Conservation (phyloP, 495 filamentous ascomycete species). For the Xylaria nigripes region DNA sequence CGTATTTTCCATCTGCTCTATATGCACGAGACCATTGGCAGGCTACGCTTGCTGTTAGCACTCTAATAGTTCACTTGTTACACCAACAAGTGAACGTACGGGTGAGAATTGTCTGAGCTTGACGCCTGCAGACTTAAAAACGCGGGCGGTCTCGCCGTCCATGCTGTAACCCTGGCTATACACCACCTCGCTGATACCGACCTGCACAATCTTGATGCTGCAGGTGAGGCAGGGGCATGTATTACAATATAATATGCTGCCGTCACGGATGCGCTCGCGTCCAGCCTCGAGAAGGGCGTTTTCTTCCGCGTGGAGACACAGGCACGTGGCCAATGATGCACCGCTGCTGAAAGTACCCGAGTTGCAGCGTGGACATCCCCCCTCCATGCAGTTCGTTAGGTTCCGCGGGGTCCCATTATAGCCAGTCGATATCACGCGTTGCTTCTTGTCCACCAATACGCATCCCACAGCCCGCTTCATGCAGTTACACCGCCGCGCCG, state of each 20-base stretch:
- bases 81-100: slow-evolving; percentile 40
- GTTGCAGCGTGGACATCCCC: slow-evolving; percentile 88
- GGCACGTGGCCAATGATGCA: slow-evolving; percentile 68
- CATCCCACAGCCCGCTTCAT: slow-evolving; percentile 96
- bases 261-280: slow-evolving; percentile 72
- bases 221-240: slow-evolving; percentile 98
- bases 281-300: slow-evolving; percentile 94
- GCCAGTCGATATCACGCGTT: slow-evolving; percentile 87
- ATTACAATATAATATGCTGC: slow-evolving; percentile 82
- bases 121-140: slow-evolving; percentile 70
- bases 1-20: slow-evolving; percentile 31
- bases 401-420: slow-evolving; percentile 94
- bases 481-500: slow-evolving; percentile 87
- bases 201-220: slow-evolving; percentile 93
- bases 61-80: not conserved
- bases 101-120: slow-evolving; percentile 72
- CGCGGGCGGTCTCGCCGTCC: slow-evolving; percentile 74
- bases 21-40: slow-evolving; percentile 44
- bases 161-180: slow-evolving; percentile 90
- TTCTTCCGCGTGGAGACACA: slow-evolving; percentile 95
- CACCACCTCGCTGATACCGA: slow-evolving; percentile 91
- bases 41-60: slow-evolving; percentile 28
- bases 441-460: slow-evolving; percentile 75
- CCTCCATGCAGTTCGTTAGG: slow-evolving; percentile 82
- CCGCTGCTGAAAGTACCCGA: slow-evolving; percentile 55